These are phyloP conservation scores for Tubosaeta brunneosetosa DNA, from an alignment of 768 basidiomycete genomes.

Conservation along the genomic window DNA sequence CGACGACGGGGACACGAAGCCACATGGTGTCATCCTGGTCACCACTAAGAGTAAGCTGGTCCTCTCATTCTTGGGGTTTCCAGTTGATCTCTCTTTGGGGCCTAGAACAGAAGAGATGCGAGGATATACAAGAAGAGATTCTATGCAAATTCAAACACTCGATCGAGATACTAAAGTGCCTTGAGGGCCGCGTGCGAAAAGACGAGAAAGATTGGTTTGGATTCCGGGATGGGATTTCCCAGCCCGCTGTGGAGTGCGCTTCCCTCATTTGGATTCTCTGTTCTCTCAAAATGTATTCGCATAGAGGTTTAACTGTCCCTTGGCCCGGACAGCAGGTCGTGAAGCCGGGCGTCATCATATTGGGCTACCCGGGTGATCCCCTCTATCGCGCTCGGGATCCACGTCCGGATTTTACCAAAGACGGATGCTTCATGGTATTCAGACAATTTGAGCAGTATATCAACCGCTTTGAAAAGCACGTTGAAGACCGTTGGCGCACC, in stretches of 20 bases:
- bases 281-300: conserved; percentile 24
- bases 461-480: conserved; percentile 38
- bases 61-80: neutral
- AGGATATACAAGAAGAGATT: neutral
- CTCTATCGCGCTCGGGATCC: conserved; percentile 4
- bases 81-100: neutral
- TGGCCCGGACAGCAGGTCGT: conserved; percentile 28
- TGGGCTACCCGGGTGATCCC: conserved; percentile 42
- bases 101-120: neutral
- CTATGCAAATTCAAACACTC: neutral
- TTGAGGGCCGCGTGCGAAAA: neutral
- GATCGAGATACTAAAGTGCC: neutral
- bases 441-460: conserved; percentile 41
- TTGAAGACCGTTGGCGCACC: neutral
- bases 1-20: neutral
- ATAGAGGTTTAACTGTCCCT: conserved; percentile 22
- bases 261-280: conserved; percentile 22
- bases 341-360: conserved; percentile 31
- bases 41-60: neutral
- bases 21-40: neutral
- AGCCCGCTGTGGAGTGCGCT: conserved; percentile 35
- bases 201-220: conserved; percentile 49
- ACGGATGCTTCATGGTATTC: conserved; percentile 51
- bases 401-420: conserved; percentile 42
- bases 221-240: conserved; percentile 48